phyloP scores from a whole-genome alignment of 177 flowering plant genomes.

The Telopea speciosissima region DNA sequence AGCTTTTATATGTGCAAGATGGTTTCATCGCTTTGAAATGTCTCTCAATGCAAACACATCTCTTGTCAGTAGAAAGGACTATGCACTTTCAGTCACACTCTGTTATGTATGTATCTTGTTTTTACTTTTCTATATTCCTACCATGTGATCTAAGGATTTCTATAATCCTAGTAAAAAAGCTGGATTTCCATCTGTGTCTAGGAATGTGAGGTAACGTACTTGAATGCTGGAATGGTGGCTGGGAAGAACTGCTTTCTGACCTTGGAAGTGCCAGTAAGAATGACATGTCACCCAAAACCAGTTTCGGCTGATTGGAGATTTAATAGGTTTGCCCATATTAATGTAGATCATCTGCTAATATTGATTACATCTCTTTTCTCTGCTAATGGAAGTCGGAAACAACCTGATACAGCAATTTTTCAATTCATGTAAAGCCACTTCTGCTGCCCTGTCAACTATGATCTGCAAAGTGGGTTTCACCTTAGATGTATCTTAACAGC shows the following conservation, averaged over 20 bases:
- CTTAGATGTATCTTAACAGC: neutral
- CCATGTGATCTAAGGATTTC: neutral
- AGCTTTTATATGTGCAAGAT: neutral
- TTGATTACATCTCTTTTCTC: slow-evolving; percentile 9
- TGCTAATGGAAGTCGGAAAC: slow-evolving; percentile 12
- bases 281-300: slow-evolving; percentile 18
- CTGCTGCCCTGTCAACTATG: slow-evolving; percentile 10
- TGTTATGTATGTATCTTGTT: neutral
- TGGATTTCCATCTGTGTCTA: neutral
- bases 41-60: neutral
- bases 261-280: slow-evolving; percentile 1
- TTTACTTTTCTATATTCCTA: neutral
- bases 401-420: slow-evolving; percentile 2
- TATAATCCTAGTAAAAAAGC: neutral
- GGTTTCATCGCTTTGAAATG: neutral
- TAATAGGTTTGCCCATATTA: slow-evolving; percentile 19
- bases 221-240: slow-evolving; percentile 5
- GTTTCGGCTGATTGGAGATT: slow-evolving; percentile 21
- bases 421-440: slow-evolving; percentile 2
- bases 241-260: slow-evolving; percentile 11
- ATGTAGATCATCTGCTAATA: slow-evolving; percentile 11
- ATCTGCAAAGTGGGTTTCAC: slow-evolving; percentile 6
- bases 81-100: neutral
- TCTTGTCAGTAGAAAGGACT: neutral
- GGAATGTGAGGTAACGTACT: slow-evolving; percentile 2